Evolutionary conservation across 257 asterid genomes (phyloP).

Genomic region (Hygrophila difformis): DNA sequence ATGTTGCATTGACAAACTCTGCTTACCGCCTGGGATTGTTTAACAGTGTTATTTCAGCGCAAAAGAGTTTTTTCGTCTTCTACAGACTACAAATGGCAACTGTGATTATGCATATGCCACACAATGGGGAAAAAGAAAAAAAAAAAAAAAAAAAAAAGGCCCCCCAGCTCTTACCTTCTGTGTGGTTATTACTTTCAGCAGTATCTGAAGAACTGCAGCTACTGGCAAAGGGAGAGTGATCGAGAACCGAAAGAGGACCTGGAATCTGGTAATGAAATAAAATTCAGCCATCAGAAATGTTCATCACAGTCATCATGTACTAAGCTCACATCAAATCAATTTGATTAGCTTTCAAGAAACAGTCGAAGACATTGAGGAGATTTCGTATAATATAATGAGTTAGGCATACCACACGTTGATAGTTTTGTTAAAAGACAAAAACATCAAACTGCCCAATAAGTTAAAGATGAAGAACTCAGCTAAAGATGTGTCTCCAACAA

Average conservation of each 20-base stretch:
- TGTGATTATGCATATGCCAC: too few relatives aligned
- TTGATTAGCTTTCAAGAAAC: not conserved
- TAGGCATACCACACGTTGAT: too few relatives aligned
- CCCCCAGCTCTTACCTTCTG: constrained; percentile 30
- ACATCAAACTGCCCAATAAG: too few relatives aligned
- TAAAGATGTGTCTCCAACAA: too few relatives aligned
- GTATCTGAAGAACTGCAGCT: constrained; percentile 26
- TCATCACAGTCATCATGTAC: constrained; percentile 17
- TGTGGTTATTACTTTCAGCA: constrained; percentile 24
- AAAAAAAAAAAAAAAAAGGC: too few relatives aligned
- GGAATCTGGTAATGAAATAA: constrained; percentile 22
- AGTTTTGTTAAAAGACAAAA: too few relatives aligned
- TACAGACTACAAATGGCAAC: too few relatives aligned
- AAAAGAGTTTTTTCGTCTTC: too few relatives aligned
- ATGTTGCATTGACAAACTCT: constrained; percentile 34
- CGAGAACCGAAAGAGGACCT: constrained; percentile 30
- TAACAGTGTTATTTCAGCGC: not conserved
- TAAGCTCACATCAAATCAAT: constrained; percentile 8
- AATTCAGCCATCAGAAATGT: constrained; percentile 18
- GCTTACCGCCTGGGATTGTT: constrained; percentile 38
- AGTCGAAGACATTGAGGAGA: not conserved
- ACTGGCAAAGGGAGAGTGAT: constrained; percentile 15
- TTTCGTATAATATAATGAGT: too few relatives aligned
- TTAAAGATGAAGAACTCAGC: too few relatives aligned
- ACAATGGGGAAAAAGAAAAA: too few relatives aligned